A percentile compares a stretch with the other conserved stretches of the same genome.
phyloP scores from a whole-genome alignment of 768 basidiomycete genomes.

The Cystofilobasidium capitatum region DNA sequence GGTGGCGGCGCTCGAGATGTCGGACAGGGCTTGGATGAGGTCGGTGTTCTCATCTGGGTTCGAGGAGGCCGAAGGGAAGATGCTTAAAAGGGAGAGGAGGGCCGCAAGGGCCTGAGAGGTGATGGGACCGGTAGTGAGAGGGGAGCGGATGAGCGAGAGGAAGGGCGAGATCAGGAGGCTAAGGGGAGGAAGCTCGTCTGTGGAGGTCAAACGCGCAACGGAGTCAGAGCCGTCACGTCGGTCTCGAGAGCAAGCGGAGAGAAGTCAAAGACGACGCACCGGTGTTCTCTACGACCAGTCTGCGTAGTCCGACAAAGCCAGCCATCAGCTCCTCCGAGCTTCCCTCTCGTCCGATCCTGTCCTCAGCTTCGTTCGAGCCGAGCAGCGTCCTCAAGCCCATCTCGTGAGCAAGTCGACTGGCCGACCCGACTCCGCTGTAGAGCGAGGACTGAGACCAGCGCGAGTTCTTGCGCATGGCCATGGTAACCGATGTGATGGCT shows the following conservation, averaged over 20 bases:
- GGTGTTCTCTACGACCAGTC: constrained; percentile 54
- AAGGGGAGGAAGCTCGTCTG: constrained; percentile 42
- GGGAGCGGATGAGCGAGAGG: constrained; percentile 84
- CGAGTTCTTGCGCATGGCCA: constrained; percentile 94
- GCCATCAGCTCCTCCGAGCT: constrained; percentile 77
- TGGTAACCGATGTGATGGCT: constrained; percentile 83
- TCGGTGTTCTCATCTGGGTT: background rate
- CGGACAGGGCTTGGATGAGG: constrained; percentile 50
- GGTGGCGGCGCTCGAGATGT: constrained; percentile 78
- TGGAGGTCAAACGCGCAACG: no score
- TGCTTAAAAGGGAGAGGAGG: constrained; percentile 70
- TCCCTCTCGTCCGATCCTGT: constrained; percentile 56
- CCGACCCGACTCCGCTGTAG: constrained; percentile 27
- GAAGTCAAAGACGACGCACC: constrained; percentile 46
- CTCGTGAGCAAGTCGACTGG: constrained; percentile 6
- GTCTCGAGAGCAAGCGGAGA: constrained; percentile 10
- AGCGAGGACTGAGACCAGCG: constrained; percentile 67
- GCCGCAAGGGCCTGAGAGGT: constrained; percentile 86
- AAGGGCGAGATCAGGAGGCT: constrained; percentile 69
- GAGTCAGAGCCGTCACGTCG: background rate
- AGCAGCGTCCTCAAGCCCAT: constrained; percentile 5
- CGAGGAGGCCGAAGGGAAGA: constrained; percentile 23
- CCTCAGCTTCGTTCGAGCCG: constrained; percentile 40
- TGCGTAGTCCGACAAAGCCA: constrained; percentile 77
- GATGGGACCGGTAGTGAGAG: constrained; percentile 90